These are phyloP conservation scores for Colletotrichum abscissum DNA, from an alignment of 2,329 filamentous ascomycete species.

Conservation along the genomic window DNA sequence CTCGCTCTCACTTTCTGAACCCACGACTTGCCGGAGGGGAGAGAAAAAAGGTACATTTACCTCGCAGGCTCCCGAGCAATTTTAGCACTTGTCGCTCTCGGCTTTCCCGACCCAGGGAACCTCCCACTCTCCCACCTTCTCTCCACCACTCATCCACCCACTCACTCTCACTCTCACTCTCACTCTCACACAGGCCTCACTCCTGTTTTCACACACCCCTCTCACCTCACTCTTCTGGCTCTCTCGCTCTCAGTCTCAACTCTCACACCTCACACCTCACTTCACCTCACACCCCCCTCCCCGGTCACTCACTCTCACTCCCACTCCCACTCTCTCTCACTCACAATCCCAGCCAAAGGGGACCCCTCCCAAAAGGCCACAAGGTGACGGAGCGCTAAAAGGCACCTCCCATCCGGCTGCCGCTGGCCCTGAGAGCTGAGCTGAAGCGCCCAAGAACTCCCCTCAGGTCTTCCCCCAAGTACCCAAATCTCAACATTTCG, in stretches of 20 bases:
- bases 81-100: conserved; percentile 20
- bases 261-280: background rate
- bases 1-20: background rate
- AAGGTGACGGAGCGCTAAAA: conserved; percentile 8
- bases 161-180: background rate
- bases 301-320: background rate
- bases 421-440: background rate
- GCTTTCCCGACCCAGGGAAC: conserved; percentile 27
- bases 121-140: background rate
- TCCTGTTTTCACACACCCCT: background rate
- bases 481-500: conserved; percentile 12
- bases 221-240: background rate
- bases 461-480: too few species aligned
- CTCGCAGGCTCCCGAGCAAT: background rate
- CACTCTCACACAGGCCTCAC: background rate
- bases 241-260: background rate
- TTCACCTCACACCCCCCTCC: background rate
- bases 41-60: background rate
- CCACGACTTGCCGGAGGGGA: background rate
- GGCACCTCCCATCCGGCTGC: background rate
- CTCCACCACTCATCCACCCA: background rate
- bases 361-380: background rate
- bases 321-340: background rate
- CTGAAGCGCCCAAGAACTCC: background rate
- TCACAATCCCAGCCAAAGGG: background rate